Evolutionary conservation across 768 basidiomycete species (phyloP), one percentile per base, ranked within the genome.

Genomic region (Boletus sp.): DNA sequence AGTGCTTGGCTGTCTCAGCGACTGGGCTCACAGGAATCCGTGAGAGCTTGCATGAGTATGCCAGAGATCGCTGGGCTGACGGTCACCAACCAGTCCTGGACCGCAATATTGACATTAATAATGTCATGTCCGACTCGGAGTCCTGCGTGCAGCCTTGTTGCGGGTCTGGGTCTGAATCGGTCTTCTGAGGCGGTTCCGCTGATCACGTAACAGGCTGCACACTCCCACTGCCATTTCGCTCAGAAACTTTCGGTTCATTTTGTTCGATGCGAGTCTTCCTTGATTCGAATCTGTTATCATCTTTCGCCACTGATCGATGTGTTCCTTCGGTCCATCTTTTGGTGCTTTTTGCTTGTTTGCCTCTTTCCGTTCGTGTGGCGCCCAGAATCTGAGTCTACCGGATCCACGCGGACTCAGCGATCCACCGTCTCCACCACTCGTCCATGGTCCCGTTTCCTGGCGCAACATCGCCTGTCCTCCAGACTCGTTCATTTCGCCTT

Each of bases 121-220:
- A n/a, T n/a, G 44, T 25, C 30, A 33, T 47, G 43, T 49, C 21
- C 32, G 14, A 23, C 19, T 19, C 14, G 33, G 27, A 51, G 45
- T 47, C 15, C 17, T 27, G 51, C 17, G n/a, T 48, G 32, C 39
- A 37, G 42, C 40, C 34, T 33, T 47, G 34, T 47, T 48, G 40
- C 13, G 40, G 45, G 57, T 49, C 41, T 48, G 40, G 39, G 34
- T 39, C 58, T 63, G 54, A 60, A 52, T 57, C 32, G 40, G 59
- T 61, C 50, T 46, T 46, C 44, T 58, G 48, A 46, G 60, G 64
- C 56, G 56, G 58, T 68, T 54, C 68, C 60, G 59, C 51, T 55
- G 58, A 57, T 70, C 59, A 70, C 69, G 69, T 70, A 72, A 70
- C 61, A 42, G 54, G 56, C 53, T 60, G 56, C 55, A 51, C 56